Evolutionary conservation across 1,139 yeast genomes (phyloP).

Genomic region (Blastobotrys proliferans): DNA sequence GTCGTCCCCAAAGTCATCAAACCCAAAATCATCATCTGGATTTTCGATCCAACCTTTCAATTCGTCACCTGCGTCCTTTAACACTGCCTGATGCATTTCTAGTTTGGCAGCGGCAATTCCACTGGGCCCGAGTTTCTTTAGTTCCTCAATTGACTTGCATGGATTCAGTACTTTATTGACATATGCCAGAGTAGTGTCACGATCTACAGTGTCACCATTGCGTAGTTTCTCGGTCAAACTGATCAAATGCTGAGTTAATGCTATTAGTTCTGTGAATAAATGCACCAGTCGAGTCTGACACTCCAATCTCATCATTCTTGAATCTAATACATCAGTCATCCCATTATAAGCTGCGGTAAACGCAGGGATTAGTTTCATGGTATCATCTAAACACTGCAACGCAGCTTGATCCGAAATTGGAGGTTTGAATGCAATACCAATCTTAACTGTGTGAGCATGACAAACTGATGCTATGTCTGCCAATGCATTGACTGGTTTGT

Average conservation of each 20-base stretch:
- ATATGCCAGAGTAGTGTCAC: slow-evolving; percentile 30
- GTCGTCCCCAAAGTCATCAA: slow-evolving; percentile 29
- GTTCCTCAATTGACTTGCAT: slow-evolving; percentile 38
- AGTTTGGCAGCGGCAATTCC: slow-evolving; percentile 39
- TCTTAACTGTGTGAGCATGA: slow-evolving; percentile 75
- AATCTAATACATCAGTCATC: slow-evolving; percentile 17
- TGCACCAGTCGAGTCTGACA: slow-evolving; percentile 7
- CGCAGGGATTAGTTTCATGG: slow-evolving; percentile 37
- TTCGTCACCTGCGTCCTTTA: slow-evolving; percentile 49
- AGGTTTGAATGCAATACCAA: slow-evolving; percentile 72
- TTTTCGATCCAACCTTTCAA: slow-evolving; percentile 47
- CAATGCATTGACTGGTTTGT: slow-evolving; percentile 45
- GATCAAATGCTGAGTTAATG: slow-evolving; percentile 14
- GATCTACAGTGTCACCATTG: neutral
- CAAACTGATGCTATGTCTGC: slow-evolving; percentile 54
- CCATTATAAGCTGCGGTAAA: slow-evolving; percentile 19
- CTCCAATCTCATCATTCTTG: slow-evolving; percentile 15
- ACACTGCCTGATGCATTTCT: slow-evolving; percentile 36
- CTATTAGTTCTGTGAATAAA: slow-evolving; percentile 11
- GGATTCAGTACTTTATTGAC: slow-evolving; percentile 46
- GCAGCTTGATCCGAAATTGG: slow-evolving; percentile 51
- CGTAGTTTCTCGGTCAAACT: slow-evolving; percentile 12
- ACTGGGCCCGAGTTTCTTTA: slow-evolving; percentile 39
- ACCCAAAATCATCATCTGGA: slow-evolving; percentile 30
- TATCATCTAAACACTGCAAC: slow-evolving; percentile 47